A percentile compares a stretch with the other conserved stretches of the same genome.
Conservation (phyloP, 2,329 filamentous ascomycete species). For the Madurella fahalii region DNA sequence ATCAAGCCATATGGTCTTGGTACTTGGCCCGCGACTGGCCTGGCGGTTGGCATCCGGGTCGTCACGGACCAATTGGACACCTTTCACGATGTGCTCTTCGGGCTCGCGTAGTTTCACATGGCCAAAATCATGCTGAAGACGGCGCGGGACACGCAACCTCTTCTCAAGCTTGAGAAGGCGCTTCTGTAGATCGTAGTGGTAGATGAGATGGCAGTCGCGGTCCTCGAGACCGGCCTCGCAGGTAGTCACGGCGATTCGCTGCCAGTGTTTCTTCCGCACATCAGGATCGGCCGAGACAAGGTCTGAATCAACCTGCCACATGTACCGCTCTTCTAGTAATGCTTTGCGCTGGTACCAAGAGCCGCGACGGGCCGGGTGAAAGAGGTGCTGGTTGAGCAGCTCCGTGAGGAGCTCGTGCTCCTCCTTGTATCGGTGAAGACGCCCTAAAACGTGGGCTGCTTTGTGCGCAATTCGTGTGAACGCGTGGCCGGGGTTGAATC, state of each 20-base stretch:
- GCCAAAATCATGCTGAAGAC: conserved; percentile 87
- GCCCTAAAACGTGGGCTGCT: conserved; percentile 70
- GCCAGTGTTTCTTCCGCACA: conserved; percentile 77
- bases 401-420: conserved; percentile 73
- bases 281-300: conserved; percentile 37
- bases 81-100: conserved; percentile 68
- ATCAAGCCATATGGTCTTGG: conserved; percentile 86
- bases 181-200: conserved; percentile 92
- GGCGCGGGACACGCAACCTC: conserved; percentile 72
- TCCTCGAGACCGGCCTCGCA: conserved; percentile 88
- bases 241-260: conserved; percentile 67
- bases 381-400: conserved; percentile 74
- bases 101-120: conserved; percentile 77
- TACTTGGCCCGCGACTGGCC: conserved; percentile 44
- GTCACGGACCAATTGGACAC: conserved; percentile 69
- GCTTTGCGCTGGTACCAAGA: conserved; percentile 96
- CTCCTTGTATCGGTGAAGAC: conserved; percentile 72
- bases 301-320: conserved; percentile 58
- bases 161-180: conserved; percentile 88
- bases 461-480: conserved; percentile 94
- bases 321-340: conserved; percentile 91
- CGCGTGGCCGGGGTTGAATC: conserved; percentile 87
- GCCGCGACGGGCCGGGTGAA: conserved; percentile 79
- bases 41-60: conserved; percentile 32
- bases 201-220: conserved; percentile 82